phyloP scores from a whole-genome alignment of 306 rosid genomes.

The Castanospermum australe region DNA sequence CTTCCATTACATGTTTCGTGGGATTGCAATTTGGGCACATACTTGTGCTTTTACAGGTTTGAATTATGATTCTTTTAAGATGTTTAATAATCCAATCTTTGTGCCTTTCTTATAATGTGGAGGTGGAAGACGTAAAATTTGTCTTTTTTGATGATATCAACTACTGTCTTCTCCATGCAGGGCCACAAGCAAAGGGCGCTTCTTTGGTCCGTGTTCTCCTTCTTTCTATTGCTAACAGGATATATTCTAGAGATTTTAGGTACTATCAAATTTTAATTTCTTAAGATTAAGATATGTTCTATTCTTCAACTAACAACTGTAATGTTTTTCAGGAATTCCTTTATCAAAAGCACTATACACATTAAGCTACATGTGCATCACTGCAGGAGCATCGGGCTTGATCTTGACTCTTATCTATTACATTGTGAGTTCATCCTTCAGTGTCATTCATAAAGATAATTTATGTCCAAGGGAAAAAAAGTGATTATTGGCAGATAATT shows the following conservation, averaged over 20 bases:
- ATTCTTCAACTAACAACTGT: conserved; percentile 28
- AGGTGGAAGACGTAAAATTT: conserved; percentile 14
- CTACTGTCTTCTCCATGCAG: conserved; percentile 41
- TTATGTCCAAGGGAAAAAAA: not conserved
- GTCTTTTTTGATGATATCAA: conserved; percentile 18
- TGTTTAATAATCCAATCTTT: not conserved
- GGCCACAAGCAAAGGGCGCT: conserved; percentile 55
- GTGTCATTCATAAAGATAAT: not conserved
- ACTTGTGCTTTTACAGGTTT: conserved; percentile 62
- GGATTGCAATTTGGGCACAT: conserved; percentile 75
- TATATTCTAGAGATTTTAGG: conserved; percentile 59
- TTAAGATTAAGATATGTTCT: not conserved
- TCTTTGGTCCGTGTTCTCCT: conserved; percentile 55
- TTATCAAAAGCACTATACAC: conserved; percentile 75
- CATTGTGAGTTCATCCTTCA: conserved; percentile 50
- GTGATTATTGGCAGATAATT: not conserved
- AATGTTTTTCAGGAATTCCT: conserved; percentile 63
- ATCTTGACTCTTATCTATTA: conserved; percentile 54
- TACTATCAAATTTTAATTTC: conserved; percentile 26
- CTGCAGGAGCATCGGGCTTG: conserved; percentile 79
- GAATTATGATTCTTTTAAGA: conserved; percentile 9
- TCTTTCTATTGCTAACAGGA: conserved; percentile 55
- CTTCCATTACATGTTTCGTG: conserved; percentile 67
- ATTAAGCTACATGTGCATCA: conserved; percentile 70
- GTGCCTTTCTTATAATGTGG: not conserved